phyloP scores from a whole-genome alignment of 2,329 filamentous ascomycete genomes.

The Alternaria angustiovoidea region DNA sequence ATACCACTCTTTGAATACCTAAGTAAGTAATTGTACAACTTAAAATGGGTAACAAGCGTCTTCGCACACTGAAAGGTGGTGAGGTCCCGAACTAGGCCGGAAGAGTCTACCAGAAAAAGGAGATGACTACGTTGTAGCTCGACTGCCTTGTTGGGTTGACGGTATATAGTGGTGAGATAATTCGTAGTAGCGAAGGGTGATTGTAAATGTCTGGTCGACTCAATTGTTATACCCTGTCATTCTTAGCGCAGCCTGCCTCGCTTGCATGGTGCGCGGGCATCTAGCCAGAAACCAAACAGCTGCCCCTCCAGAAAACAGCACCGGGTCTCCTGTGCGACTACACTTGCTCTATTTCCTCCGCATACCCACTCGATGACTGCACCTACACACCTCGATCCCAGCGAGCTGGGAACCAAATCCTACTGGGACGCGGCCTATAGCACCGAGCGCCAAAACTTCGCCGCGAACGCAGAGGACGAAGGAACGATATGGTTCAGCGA shows the following conservation, averaged over 20 bases:
- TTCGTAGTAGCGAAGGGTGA: no score
- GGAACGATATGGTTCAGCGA: conserved; percentile 98
- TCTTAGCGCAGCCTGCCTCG: not conserved
- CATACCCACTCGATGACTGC: conserved; percentile 21
- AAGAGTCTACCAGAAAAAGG: no score
- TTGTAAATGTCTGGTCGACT: no score
- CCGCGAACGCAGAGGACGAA: conserved; percentile 75
- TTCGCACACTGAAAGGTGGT: no score
- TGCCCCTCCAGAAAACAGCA: conserved; percentile 1
- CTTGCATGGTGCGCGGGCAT: not conserved
- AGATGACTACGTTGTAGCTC: no score
- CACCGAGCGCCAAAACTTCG: conserved; percentile 74
- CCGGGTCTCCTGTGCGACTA: not conserved
- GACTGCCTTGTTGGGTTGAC: no score
- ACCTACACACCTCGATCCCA: conserved; percentile 70
- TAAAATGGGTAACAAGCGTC: no score
- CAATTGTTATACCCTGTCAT: not conserved
- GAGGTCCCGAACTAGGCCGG: no score
- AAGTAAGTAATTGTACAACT: no score
- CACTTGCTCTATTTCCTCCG: not conserved
- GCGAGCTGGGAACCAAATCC: conserved; percentile 80
- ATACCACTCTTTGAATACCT: not conserved
- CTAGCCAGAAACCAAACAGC: not conserved
- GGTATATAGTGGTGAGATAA: no score
- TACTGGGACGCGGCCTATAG: conserved; percentile 72